A percentile compares a stretch with the other conserved stretches of the same genome.
phyloP scores from a whole-genome alignment of 2,329 filamentous ascomycete species.

The Fusarium nisikadoi region DNA sequence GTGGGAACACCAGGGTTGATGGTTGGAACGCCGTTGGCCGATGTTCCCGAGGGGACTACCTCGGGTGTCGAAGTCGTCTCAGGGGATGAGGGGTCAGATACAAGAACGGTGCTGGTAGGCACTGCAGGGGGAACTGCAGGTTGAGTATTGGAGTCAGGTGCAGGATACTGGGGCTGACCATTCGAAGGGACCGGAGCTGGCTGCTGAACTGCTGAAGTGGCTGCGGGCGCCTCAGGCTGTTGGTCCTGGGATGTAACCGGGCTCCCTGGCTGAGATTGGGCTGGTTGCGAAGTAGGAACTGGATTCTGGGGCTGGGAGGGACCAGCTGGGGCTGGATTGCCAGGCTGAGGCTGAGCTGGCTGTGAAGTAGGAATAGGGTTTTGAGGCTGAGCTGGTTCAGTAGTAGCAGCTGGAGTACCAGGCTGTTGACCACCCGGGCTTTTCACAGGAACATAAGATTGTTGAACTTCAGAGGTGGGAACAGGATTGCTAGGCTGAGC shows the following conservation, averaged over 20 bases:
- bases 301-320: background rate
- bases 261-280: slow-evolving; percentile 1
- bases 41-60: slow-evolving; percentile 37
- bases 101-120: slow-evolving; percentile 10
- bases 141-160: slow-evolving; percentile 11
- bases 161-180: background rate
- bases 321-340: background rate
- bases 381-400: slow-evolving; percentile 2
- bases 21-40: slow-evolving; percentile 56
- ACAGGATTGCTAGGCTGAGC: slow-evolving; percentile 14
- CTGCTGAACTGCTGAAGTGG: slow-evolving; percentile 16
- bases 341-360: background rate
- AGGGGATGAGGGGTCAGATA: slow-evolving; percentile 24
- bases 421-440: slow-evolving; percentile 14
- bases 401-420: slow-evolving; percentile 2
- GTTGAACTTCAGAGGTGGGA: slow-evolving; percentile 12
- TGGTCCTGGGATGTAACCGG: background rate
- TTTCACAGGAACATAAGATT: slow-evolving; percentile 17
- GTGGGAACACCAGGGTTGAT: slow-evolving; percentile 49
- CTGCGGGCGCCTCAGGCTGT: background rate
- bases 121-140: slow-evolving; percentile 1
- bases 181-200: slow-evolving; percentile 15
- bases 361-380: background rate
- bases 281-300: background rate
- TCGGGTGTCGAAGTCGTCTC: slow-evolving; percentile 13